phyloP scores from a whole-genome alignment of 768 basidiomycete genomes.

The Lactarius akahatsu region DNA sequence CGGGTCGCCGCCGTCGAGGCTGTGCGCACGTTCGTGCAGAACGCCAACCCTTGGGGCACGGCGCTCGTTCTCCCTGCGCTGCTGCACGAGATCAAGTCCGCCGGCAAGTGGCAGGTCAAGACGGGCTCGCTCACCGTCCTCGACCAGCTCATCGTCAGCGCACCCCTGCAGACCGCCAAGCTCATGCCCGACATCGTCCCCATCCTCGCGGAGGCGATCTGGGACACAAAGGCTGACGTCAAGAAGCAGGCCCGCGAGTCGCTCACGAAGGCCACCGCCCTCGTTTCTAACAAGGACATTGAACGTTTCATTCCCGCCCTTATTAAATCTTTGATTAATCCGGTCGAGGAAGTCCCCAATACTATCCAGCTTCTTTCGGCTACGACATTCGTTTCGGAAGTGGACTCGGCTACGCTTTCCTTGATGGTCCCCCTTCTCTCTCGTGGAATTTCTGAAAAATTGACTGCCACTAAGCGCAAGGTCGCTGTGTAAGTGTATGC shows the following conservation, averaged over 20 bases:
- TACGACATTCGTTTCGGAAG: conserved; percentile 99
- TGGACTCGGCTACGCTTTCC: conserved; percentile 94
- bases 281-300: conserved; percentile 98
- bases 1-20: conserved; percentile 83
- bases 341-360: conserved; percentile 97
- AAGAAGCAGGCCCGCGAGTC: conserved; percentile 97
- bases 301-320: conserved; percentile 96
- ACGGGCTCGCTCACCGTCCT: conserved; percentile 78
- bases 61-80: conserved; percentile 80
- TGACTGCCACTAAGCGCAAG: conserved; percentile 95
- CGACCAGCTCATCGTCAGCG: conserved; percentile 83
- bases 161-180: conserved; percentile 78
- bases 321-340: conserved; percentile 97
- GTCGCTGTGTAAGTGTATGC: conserved; percentile 78
- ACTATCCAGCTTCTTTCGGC: conserved; percentile 94
- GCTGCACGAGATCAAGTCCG: conserved; percentile 90
- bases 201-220: conserved; percentile 91
- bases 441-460: conserved; percentile 92
- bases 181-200: conserved; percentile 96
- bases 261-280: conserved; percentile 89
- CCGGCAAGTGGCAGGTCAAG: conserved; percentile 98
- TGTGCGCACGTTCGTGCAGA: conserved; percentile 67
- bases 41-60: conserved; percentile 88
- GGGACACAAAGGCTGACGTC: conserved; percentile 98
- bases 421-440: conserved; percentile 96